Evolutionary conservation across 2,329 filamentous ascomycete species (phyloP).

Genomic region (Emericellopsis cladophorae): DNA sequence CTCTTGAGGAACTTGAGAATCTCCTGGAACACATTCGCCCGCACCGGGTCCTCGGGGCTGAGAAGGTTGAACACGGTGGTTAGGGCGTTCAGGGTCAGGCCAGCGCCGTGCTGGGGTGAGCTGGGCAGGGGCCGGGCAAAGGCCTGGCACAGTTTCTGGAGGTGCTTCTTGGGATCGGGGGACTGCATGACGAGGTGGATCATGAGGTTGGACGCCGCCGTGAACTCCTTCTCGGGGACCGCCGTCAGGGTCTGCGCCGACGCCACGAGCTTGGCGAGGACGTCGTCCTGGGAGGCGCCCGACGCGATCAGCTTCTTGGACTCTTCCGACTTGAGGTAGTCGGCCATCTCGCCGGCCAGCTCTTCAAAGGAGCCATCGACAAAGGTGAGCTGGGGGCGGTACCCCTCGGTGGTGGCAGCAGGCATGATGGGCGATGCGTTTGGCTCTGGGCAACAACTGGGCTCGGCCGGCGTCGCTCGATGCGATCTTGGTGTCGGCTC

Average conservation of each 20-base stretch:
- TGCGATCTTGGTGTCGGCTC: slow-evolving; percentile 10
- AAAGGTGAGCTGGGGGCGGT: slow-evolving; percentile 50
- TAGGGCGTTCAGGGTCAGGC: slow-evolving; percentile 78
- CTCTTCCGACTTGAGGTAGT: slow-evolving; percentile 78
- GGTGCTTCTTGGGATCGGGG: slow-evolving; percentile 71
- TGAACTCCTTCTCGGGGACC: slow-evolving; percentile 93
- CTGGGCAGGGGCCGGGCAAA: slow-evolving; percentile 77
- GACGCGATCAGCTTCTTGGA: slow-evolving; percentile 60
- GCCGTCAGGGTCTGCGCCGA: slow-evolving; percentile 66
- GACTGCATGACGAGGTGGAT: slow-evolving; percentile 86
- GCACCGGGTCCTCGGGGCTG: slow-evolving; percentile 58
- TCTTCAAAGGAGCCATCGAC: slow-evolving; percentile 92
- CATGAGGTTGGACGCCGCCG: slow-evolving; percentile 90
- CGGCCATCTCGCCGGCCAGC: slow-evolving; percentile 85
- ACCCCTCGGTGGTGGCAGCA: slow-evolving; percentile 4
- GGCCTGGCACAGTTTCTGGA: slow-evolving; percentile 80
- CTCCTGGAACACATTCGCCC: slow-evolving; percentile 83
- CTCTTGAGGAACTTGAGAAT: slow-evolving; percentile 73
- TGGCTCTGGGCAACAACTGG: too few species aligned
- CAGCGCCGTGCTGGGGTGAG: slow-evolving; percentile 73
- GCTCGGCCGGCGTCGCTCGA: slow-evolving; percentile 3
- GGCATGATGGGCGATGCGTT: slow-evolving; percentile 9
- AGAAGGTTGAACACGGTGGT: slow-evolving; percentile 96
- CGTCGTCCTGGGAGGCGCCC: slow-evolving; percentile 55
- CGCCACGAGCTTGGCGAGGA: slow-evolving; percentile 78